These are phyloP conservation scores for Neonectria hederae DNA, from an alignment of 2,329 filamentous ascomycete genomes.

Conservation along the genomic window DNA sequence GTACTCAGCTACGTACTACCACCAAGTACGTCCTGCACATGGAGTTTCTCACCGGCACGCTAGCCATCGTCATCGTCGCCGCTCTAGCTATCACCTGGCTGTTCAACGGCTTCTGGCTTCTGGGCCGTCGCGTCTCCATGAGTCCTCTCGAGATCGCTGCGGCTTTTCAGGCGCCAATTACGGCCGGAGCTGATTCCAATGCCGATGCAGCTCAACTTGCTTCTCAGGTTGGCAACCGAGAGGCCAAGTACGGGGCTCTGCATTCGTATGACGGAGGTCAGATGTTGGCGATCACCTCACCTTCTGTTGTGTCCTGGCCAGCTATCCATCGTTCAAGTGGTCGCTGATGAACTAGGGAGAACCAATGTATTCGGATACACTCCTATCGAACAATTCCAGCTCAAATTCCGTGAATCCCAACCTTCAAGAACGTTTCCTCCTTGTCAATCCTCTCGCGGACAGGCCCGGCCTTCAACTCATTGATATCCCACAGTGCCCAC, in stretches of 20 bases:
- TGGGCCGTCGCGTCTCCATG: slow-evolving; percentile 11
- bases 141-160: slow-evolving; percentile 17
- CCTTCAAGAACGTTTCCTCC: background rate
- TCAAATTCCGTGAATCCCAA: background rate
- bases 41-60: background rate
- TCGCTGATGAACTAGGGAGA: background rate
- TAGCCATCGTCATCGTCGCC: background rate
- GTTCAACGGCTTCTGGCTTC: slow-evolving; percentile 16
- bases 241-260: slow-evolving; percentile 1
- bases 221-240: slow-evolving; percentile 17
- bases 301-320: background rate
- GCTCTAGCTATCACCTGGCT: background rate
- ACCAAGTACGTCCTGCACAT: slow-evolving; percentile 11
- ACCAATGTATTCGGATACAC: background rate
- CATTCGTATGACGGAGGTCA: background rate
- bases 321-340: background rate
- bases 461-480: slow-evolving; percentile 48
- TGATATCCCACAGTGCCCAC: slow-evolving; percentile 60
- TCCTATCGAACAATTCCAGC: background rate
- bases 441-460: slow-evolving; percentile 18
- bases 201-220: slow-evolving; percentile 3
- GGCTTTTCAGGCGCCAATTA: slow-evolving; percentile 11
- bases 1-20: background rate
- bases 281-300: background rate
- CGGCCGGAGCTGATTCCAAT: slow-evolving; percentile 5